Percentiles rank a stretch among this genome's conserved stretches.
Evolutionary conservation across 805 yeast genomes (phyloP).

Genomic region (Candida gorgasii): DNA sequence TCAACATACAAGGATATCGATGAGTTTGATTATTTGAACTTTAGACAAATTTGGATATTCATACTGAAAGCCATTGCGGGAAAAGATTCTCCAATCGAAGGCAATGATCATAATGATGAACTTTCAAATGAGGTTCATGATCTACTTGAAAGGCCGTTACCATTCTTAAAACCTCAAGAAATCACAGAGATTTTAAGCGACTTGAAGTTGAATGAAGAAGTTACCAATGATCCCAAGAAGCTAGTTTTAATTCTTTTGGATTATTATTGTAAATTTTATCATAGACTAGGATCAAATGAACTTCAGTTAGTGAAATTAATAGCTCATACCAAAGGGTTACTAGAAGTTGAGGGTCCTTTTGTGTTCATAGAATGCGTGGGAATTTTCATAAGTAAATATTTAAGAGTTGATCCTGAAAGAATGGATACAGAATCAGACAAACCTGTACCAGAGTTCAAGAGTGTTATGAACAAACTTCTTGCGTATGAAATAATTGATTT

Average conservation of each 20-base stretch:
- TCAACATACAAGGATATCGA: conserved; percentile 37
- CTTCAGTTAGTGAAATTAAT: conserved; percentile 15
- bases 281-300: conserved; percentile 3
- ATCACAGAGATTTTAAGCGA: conserved; percentile 6
- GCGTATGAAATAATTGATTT: no score
- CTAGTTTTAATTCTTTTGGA: conserved; percentile 12
- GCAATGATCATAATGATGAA: no score
- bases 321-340: conserved; percentile 11
- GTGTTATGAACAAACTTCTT: conserved; percentile 10
- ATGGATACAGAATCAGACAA: neutral
- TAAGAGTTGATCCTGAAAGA: neutral
- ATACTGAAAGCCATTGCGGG: conserved; percentile 19
- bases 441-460: neutral
- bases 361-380: conserved; percentile 14
- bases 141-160: conserved; percentile 17
- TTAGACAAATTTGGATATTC: conserved; percentile 36
- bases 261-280: conserved; percentile 11
- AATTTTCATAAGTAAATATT: conserved; percentile 10
- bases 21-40: conserved; percentile 35
- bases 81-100: no score
- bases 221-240: conserved; percentile 8
- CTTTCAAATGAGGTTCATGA: conserved; percentile 30
- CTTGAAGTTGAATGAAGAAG: conserved; percentile 13
- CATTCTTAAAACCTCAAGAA: conserved; percentile 9
- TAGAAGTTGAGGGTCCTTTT: conserved; percentile 9